Base-by-base conservation (phyloP, 129 eudicot genomes). In the Gnaphalium uliginosum region DNA sequence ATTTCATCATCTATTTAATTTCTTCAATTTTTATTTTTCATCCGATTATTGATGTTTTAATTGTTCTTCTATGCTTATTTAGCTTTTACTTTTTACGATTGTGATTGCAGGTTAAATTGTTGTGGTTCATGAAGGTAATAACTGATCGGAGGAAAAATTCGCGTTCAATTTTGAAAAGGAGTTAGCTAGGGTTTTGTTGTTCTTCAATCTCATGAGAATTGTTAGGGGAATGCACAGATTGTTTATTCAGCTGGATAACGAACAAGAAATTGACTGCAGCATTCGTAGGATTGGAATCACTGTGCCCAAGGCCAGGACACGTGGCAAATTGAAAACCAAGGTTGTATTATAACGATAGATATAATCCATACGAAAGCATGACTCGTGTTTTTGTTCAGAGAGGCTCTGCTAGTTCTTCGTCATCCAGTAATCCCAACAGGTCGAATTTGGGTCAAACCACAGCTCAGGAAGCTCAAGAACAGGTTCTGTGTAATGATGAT, bases 191-290 rank as follows among this genome's bases (percentile, higher is more conserved):
- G 73, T 80, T 85, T 83, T 85, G 25, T 86, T 81, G 86, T 80
- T 86, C 71, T 77, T 81, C n/a, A 84, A 60, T 87, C 88, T 94
- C 97, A 94, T 90, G 98, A 94, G 96, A 94, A 90, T 93, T 93
- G 85, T 86, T 83, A 88, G 99, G 99, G 99, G 99, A 89, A 94
- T 94, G 99, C 97, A 90, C 87, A 94, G 88, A 90, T 79, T 72
- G 85, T 53, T 35, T 35, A 35, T 79, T 64, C 87, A 74, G 84
- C 70, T 74, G 41, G 86, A 17, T n/a, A 79, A 89, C 66, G 79
- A 78, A 79, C 83, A 78, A 41, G 74, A 82, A 79, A 76, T 85
- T 24, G 83, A 91, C 81, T 84, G 86, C 71, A 82, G 85, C 79
- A 68, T 56, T 76, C 57, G 50, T 46, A n/a, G 35, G 5, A 80